Evolutionary conservation across 2,329 filamentous ascomycete genomes (phyloP).

Genomic region (Pseudohalonectria lignicola): DNA sequence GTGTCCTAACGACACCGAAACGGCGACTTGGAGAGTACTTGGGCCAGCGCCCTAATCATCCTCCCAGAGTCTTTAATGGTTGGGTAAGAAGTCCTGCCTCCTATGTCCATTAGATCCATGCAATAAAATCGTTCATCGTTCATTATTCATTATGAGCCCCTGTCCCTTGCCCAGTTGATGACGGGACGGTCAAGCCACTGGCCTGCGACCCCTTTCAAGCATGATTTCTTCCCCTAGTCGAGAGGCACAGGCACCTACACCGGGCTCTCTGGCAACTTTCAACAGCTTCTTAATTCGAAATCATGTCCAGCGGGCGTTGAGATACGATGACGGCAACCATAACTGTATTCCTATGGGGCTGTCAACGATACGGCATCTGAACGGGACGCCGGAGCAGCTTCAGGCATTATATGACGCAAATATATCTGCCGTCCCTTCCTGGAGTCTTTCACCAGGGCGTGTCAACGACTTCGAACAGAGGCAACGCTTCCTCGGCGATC

Average conservation of each 20-base stretch:
- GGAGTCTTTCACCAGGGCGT: constrained; percentile 11
- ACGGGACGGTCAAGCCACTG: no score
- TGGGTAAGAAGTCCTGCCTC: no score
- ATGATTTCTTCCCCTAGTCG: background rate
- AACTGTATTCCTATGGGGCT: background rate
- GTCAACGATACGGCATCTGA: constrained; percentile 9
- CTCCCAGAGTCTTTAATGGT: no score
- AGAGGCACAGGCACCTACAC: background rate
- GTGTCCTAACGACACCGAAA: no score
- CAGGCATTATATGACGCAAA: constrained; percentile 8
- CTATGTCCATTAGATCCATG: no score
- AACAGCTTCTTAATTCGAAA: background rate
- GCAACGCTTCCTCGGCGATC: constrained; percentile 10
- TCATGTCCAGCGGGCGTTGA: background rate
- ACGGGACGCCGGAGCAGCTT: constrained; percentile 7
- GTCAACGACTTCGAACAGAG: constrained; percentile 8
- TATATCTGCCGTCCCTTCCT: constrained; percentile 6
- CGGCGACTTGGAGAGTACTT: no score
- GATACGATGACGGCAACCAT: background rate
- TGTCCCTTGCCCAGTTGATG: no score
- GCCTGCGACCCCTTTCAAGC: background rate
- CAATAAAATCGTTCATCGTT: background rate
- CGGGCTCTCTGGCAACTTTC: background rate
- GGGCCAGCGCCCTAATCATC: no score
- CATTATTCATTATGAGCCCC: no score